Base-by-base conservation (phyloP, 139 green algal genomes). In the Chlamydomonas eustigma region DNA sequence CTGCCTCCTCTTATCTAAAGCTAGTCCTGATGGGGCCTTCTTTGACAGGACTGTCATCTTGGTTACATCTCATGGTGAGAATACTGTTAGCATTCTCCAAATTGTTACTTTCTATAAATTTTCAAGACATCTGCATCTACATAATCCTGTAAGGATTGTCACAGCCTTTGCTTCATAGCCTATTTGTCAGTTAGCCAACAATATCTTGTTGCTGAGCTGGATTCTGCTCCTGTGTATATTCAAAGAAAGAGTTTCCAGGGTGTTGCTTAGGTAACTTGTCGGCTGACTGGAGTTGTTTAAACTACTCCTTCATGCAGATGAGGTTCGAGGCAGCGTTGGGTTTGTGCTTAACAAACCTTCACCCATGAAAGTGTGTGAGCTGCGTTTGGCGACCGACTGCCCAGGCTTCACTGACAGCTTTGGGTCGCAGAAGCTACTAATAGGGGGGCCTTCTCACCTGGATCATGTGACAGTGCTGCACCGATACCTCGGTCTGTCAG, bases 261-360 rank as follows among this genome's bases (percentile, higher is more conserved):
- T n/a, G n/a, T n/a, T n/a, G n/a, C n/a, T n/a, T n/a, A n/a, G n/a
- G n/a, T n/a, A n/a, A n/a, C n/a, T n/a, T n/a, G n/a, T n/a, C n/a
- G n/a, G n/a, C n/a, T n/a, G n/a, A n/a, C n/a, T n/a, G n/a, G n/a
- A n/a, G n/a, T n/a, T n/a, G n/a, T n/a, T n/a, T n/a, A n/a, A n/a
- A n/a, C n/a, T n/a, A n/a, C n/a, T n/a, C n/a, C n/a, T n/a, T n/a
- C n/a, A 2, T 44, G 65, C 77, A 83, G 75, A 82, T 39, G 51
- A 74, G 0, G n/a, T 24, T 8, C 50, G 68, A 1, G 84, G 84
- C 80, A 78, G 39, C 24, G 50, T 85, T 1, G 84, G 84, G 18
- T 85, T 83, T 58, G 67, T 88, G 37, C 58, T 88, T 0, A 88
- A 88, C 80, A 85, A 85, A 71, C 50, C 84, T 3, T 86, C 80